phyloP scores from a whole-genome alignment of 805 yeast species.

The Sporopachydermia quercuum region DNA sequence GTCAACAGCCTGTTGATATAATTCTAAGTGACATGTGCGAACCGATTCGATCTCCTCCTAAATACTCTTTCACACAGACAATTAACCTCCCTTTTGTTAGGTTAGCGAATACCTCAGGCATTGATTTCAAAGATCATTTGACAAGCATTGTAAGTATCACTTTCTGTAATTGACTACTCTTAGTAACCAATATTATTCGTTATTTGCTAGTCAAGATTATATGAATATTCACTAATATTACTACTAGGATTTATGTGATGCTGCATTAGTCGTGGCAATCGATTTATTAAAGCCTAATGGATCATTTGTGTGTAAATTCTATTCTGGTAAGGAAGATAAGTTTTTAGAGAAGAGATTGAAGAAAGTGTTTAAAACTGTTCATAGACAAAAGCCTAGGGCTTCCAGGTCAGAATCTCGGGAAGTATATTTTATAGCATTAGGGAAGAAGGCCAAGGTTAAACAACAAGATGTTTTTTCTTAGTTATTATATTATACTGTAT shows the following conservation, averaged over 20 bases:
- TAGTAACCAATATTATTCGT: too few relatives aligned
- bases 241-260: constrained; percentile 66
- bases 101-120: constrained; percentile 89
- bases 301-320: constrained; percentile 65
- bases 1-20: constrained; percentile 46
- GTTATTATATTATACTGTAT: too few relatives aligned
- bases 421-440: constrained; percentile 61
- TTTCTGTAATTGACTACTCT: too few relatives aligned
- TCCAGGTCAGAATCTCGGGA: constrained; percentile 72
- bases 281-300: constrained; percentile 63
- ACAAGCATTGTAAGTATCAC: constrained; percentile 47
- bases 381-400: constrained; percentile 66
- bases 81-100: constrained; percentile 71
- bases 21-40: constrained; percentile 77
- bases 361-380: constrained; percentile 45
- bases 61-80: constrained; percentile 43
- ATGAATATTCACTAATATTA: too few relatives aligned
- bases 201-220: too few relatives aligned
- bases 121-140: constrained; percentile 65
- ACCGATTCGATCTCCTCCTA: constrained; percentile 33
- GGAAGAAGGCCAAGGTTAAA: constrained; percentile 23
- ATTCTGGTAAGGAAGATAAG: constrained; percentile 67
- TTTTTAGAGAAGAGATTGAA: constrained; percentile 44
- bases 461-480: background rate
- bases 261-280: constrained; percentile 66